Base-by-base conservation (phyloP, 2,329 filamentous ascomycete genomes). In the Diplodia corticola region DNA sequence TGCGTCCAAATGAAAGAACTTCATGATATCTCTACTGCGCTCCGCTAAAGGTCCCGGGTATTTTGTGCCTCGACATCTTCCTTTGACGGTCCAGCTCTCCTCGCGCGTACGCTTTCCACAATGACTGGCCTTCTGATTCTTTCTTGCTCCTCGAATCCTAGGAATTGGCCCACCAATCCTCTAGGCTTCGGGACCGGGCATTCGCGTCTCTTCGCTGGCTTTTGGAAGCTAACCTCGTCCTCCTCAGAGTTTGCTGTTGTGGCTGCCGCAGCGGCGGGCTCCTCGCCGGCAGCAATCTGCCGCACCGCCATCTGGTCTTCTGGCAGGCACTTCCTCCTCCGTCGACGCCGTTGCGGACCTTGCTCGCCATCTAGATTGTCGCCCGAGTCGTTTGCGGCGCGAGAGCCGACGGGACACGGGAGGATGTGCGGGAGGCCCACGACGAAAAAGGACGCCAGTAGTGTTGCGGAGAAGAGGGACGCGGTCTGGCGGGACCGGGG, bases 131-230 rank as follows among this genome's bases (percentile, higher is more conserved):
- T 67, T 22, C 35, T 49, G 24, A 64, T 64, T 13, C 67, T 66
- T 20, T 69, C 69, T 4, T 76, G 72, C 35, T 75, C 71, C 70
- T 84, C 85, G 74, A 94, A 90, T 0, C 91, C 92, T 68, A 95
- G 79, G 71, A 94, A 82, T 74, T 91, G 86, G 13, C 91, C 91
- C 53, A 96, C 80, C 37, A 93, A 80, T 2, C 93, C 93, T 35
- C 88, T 84, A 0, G 95, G 94, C 79, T 97, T 97, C 5, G 95
- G 95, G 13, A 99, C 88, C 0, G 95, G 95, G 75, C 95, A 99
- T 76, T 96, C 92, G 74, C 83, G 80, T 51, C 76, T 74, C 64
- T 73, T 73, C 63, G 55, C 67, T 20, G 22, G 5, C 2, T 2
- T 17, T 10, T 49, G 44, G 49, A 59, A 46, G 22, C 54, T 24